Conservation (phyloP, 2,329 filamentous ascomycete genomes). For the Colletotrichum melonis region DNA sequence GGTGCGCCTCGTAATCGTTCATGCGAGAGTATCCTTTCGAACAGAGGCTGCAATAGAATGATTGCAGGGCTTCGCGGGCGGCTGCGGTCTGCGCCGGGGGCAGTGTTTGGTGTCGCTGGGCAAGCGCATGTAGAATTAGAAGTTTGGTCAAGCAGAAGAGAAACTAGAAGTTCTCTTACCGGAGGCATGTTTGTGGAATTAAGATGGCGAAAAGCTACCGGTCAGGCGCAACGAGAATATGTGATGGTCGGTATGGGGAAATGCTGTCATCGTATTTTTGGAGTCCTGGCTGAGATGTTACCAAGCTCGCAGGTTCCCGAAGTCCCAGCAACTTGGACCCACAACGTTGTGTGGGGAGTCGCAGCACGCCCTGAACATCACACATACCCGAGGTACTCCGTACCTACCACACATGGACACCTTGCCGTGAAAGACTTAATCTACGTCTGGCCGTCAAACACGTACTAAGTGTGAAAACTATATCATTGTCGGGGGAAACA, state of each 20-base stretch:
- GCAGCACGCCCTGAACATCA: background rate
- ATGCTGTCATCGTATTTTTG: background rate
- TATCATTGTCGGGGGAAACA: no score
- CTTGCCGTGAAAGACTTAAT: no score
- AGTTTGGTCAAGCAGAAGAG: slow-evolving; percentile 34
- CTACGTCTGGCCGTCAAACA: no score
- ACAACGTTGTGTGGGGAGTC: background rate
- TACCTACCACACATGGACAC: no score
- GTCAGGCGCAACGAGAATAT: background rate
- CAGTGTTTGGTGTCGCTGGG: slow-evolving; percentile 66
- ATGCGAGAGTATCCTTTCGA: slow-evolving; percentile 94
- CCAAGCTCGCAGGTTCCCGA: background rate
- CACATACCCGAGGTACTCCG: background rate
- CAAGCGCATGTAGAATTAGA: background rate
- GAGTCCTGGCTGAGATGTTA: background rate
- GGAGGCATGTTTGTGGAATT: slow-evolving; percentile 60
- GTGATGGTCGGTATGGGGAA: background rate
- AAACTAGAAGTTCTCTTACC: slow-evolving; percentile 57
- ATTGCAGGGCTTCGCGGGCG: slow-evolving; percentile 80
- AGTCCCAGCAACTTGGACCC: background rate
- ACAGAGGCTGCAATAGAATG: slow-evolving; percentile 89
- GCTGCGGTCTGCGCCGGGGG: slow-evolving; percentile 69
- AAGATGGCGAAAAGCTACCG: background rate
- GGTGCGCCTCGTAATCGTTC: slow-evolving; percentile 96
- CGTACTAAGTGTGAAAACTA: no score